Base-by-base conservation (phyloP, 2,329 filamentous ascomycete genomes). In the Fusarium udum region DNA sequence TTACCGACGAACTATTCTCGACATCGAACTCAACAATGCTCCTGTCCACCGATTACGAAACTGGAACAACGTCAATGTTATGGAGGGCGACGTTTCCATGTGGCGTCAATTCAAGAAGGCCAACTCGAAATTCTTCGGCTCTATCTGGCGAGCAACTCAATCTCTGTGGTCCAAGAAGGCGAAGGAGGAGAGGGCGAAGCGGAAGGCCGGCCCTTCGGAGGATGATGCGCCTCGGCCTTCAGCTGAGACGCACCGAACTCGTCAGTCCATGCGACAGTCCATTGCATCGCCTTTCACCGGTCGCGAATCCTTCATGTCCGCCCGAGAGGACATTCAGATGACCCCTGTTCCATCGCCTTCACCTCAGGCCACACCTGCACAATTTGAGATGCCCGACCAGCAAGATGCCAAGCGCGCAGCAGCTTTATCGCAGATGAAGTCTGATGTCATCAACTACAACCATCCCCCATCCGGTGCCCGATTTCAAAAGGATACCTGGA, bases 31-130 rank as follows among this genome's bases (percentile, higher is more conserved):
- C 71, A 99, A 99, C 84, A 98, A 99, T 80, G 96, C 96, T 6
- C 93, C 95, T 0, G 94, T 98, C 15, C 95, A 99, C 82, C 91
- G 95, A 67, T 86, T 99, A 26, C 87, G 94, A 18, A 92, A 95
- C 71, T 98, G 93, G 92, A 88, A 92, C 75, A 99, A 99, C 77
- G 95, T 98, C 77, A 99, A 99, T 77, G 94, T 95, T 20, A 90
- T 92, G 43, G 93, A 95, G 75, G 95, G 98, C 78, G 92, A 94
- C 71, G 88, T 99, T 46, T 95, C 93, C 2, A 45, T 89, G 34
- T 99, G 96, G 96, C 92, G 96, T 78, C 91, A 86, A 75, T 88
- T 96, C 84, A 99, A 99, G 84, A 99, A 99, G 85, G 93, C 93
- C 9, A 94, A 88, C 57, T 92, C 94, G 1, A 87, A 87, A 72